Conservation (phyloP, 2,329 filamentous ascomycete genomes). For the Aspergillus brasiliensis region DNA sequence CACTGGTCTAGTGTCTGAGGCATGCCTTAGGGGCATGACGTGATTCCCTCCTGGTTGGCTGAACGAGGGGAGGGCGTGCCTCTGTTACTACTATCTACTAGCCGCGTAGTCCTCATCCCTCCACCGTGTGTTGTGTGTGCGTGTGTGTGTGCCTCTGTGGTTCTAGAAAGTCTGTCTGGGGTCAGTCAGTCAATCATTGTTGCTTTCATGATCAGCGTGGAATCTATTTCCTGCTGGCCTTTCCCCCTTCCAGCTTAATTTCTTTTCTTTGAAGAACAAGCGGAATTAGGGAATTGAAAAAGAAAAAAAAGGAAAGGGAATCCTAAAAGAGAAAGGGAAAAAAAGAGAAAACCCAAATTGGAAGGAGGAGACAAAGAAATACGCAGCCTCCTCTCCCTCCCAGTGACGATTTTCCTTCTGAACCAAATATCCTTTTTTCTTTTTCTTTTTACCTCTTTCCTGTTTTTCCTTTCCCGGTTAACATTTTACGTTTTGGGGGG, state of each 20-base stretch:
- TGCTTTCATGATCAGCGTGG: not conserved
- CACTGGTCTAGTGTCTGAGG: conserved; percentile 2
- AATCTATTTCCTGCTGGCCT: not conserved
- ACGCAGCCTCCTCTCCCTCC: not conserved
- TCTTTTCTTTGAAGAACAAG: not conserved
- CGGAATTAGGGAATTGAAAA: not conserved
- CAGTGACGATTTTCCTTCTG: not conserved
- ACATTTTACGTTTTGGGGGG: not conserved
- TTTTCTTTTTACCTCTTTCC: not conserved
- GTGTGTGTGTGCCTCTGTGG: too few species aligned
- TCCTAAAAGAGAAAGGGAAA: not conserved
- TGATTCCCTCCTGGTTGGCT: conserved; percentile 7
- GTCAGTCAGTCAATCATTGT: not conserved
- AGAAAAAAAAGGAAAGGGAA: not conserved
- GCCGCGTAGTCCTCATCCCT: conserved; percentile 3
- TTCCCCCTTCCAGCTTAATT: not conserved
- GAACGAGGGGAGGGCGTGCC: not conserved
- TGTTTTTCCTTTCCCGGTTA: not conserved
- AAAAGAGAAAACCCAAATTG: not conserved
- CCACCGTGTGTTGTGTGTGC: too few species aligned
- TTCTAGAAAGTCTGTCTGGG: not conserved
- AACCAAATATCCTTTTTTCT: too few species aligned
- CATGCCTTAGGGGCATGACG: conserved; percentile 12
- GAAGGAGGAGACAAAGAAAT: not conserved
- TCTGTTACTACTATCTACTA: not conserved